Evolutionary conservation across 2,329 filamentous ascomycete species (phyloP), one percentile per base, ranked within the genome.

Genomic region (Epichloe coenophiala): DNA sequence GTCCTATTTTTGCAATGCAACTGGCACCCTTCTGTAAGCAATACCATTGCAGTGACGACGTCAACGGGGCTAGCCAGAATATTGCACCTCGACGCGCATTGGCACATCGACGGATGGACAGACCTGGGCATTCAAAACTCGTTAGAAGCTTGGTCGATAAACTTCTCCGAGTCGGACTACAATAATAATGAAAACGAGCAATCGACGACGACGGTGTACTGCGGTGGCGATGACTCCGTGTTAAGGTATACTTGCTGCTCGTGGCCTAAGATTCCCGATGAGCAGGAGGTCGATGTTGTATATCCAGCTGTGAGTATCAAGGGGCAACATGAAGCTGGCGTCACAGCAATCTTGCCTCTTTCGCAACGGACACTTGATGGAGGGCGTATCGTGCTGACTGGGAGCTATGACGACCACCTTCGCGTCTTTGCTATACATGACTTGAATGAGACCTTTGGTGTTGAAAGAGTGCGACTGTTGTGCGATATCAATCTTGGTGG

Each of bases 401-500:
- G 93, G 4, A 94, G 88, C 61, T 98, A 97, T 61, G 93, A 97
- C 59, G 90, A 97, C 59, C 73, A 76, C 54, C 71, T 97, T 17
- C 79, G 91, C 12, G 71, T 95, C 2, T 75, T 86, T 46, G 64
- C 74, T 1, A 68, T 80, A 11, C 63, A 68, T 27, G 67, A 72
- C 11, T 64, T 68, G 2, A 58, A 68, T 40, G 56, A 60, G 31
- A 66, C 67, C 0, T 71, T 73, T 56, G 63, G 70, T 21, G 57
- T 63, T 48, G 66, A 68, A 47, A 70, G 68, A 44, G 65, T 70
- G 1, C 71, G 71, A 35, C 67, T 83, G 3, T 73, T 89, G 5
- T 75, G 79, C 0, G 81, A 88, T 53, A 58, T 74, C 48, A 74
- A 84, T 48, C 74, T 97, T 0, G 89, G 86, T 23, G 78, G 78